Conservation (phyloP, 1,284 basidiomycete genomes). For the Microstroma glucosiphilum region DNA sequence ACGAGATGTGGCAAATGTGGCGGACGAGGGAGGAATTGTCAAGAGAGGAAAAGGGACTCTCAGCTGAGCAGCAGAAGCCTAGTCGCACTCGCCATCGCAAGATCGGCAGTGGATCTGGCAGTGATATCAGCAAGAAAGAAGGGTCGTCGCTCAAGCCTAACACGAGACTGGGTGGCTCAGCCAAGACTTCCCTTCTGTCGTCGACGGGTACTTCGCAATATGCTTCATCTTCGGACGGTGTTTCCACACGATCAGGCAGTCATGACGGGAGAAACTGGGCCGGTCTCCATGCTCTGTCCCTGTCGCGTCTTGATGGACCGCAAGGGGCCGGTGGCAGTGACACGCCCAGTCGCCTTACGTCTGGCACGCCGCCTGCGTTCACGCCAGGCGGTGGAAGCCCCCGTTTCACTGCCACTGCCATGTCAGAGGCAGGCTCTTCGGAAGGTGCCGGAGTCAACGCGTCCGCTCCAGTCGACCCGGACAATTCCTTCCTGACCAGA, state of each 20-base stretch:
- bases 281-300: neutral
- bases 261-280: neutral
- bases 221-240: neutral
- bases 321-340: neutral
- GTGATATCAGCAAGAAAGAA: no score
- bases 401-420: neutral
- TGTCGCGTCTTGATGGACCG: neutral
- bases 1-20: slow-evolving; percentile 90
- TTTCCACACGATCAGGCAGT: neutral
- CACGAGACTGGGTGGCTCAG: no score
- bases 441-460: neutral
- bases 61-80: no score
- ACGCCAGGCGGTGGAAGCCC: slow-evolving; percentile 2
- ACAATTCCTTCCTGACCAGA: slow-evolving; percentile 26
- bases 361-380: neutral
- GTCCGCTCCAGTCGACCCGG: slow-evolving; percentile 9
- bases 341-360: neutral
- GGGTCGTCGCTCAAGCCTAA: no score
- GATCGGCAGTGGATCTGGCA: no score
- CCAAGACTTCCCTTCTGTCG: no score
- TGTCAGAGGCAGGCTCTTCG: neutral
- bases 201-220: no score
- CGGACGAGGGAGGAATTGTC: slow-evolving; percentile 88
- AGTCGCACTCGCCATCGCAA: no score
- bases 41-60: slow-evolving; percentile 64